Base-by-base conservation (phyloP, 257 asterid species). In the Ajuga chamaepitys region DNA sequence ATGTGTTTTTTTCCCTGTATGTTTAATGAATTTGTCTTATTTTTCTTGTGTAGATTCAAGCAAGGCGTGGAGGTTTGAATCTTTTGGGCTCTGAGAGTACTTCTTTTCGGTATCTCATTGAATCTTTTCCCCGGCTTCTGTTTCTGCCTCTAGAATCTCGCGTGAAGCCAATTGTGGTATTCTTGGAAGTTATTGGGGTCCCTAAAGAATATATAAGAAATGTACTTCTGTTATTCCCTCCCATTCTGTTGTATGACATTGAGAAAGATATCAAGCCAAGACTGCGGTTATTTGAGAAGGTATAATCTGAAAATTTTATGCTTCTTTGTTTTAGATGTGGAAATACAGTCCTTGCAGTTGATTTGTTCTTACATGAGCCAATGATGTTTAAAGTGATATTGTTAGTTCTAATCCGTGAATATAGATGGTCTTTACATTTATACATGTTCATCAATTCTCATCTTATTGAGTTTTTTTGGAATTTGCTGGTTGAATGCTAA, bases 11-110 rank as follows among this genome's bases (percentile, higher is more conserved):
- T 64, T 30, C 41, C n/a, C 11, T 21, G 9, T 44, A 38, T 24
- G 46, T 56, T 25, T 62, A 12, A 32, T 53, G 55, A 14, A 17
- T 42, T 62, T 22, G 32, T 68, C 7, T 21, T 4, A 5, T 58
- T 52, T 50, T 62, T 34, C n/a, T 28, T 17, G 12, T 59, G 63
- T 67, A 93, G 99, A 79, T 93, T 60, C 92, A 89, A 77, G 99
- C 99, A 53, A 82, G 90, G 82, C 97, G 99, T 45, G 97, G 97
- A 74, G 99, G 99, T 66, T 71, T 93, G 74, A 75, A 78, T 67
- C 74, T 73, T 64, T 74, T 93, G 81, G 88, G 85, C 70, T 75
- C 81, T 9, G 80, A 77, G 67, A 71, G 70, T 64, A 78, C 95
- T 61, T 79, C 95, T 60, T 81, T 93, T 65, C 85, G 83, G 41